These are phyloP conservation scores for Trametes villosa DNA, from an alignment of 768 basidiomycete species.

Conservation along the genomic window DNA sequence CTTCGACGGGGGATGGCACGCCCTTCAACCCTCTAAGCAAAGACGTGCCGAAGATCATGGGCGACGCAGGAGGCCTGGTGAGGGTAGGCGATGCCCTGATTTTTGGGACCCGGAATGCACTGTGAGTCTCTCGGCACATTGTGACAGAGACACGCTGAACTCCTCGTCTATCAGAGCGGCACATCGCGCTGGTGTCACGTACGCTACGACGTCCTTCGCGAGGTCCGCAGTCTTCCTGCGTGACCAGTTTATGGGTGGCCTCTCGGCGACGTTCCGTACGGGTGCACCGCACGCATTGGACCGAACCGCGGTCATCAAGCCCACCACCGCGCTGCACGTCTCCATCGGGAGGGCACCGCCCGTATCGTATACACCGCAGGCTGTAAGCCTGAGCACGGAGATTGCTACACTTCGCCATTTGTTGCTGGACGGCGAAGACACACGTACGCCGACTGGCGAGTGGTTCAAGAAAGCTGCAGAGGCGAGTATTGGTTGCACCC, in stretches of 20 bases:
- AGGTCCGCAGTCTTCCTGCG: conserved; percentile 15
- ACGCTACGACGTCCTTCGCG: conserved; percentile 38
- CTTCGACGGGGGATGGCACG: conserved; percentile 70
- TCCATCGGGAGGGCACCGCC: conserved; percentile 37
- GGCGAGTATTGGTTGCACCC: conserved; percentile 27
- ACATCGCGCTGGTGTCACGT: conserved; percentile 57
- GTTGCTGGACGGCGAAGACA: conserved; percentile 47
- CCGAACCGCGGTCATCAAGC: conserved; percentile 46
- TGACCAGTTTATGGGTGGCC: conserved; percentile 40
- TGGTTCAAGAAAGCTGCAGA: conserved; percentile 45
- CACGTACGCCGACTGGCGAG: conserved; percentile 34
- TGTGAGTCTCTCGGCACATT: conserved; percentile 50
- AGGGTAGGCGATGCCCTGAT: conserved; percentile 76
- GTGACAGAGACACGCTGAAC: neutral
- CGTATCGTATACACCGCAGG: conserved; percentile 19
- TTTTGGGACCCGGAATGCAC: conserved; percentile 68
- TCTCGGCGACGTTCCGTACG: conserved; percentile 50
- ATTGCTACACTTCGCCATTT: conserved; percentile 73
- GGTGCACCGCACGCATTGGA: conserved; percentile 45
- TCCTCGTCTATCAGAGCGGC: conserved; percentile 48
- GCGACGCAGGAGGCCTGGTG: conserved; percentile 55
- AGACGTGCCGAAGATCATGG: conserved; percentile 52
- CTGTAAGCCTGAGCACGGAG: conserved; percentile 73
- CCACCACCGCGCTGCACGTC: conserved; percentile 50
- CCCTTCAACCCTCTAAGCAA: conserved; percentile 57